Evolutionary conservation across 1,284 basidiomycete genomes (phyloP).

Genomic region (Fistulina hepatica): DNA sequence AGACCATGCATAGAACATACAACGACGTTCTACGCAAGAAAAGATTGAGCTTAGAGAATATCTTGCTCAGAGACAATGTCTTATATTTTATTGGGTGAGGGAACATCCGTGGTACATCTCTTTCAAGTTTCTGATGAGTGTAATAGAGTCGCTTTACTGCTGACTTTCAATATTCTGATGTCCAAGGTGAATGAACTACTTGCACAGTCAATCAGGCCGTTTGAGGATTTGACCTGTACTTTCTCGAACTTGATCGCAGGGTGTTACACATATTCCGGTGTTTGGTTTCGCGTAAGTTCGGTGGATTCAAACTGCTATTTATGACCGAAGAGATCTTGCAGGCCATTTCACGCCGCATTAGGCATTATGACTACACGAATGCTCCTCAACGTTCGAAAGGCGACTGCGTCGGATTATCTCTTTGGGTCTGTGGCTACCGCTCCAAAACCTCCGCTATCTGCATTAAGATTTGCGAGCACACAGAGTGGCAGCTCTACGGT

Average conservation of each 20-base stretch:
- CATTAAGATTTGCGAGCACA: too few species aligned
- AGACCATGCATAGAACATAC: slow-evolving; percentile 20
- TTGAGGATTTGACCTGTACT: too few species aligned
- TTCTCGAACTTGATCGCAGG: background rate
- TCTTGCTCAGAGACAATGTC: slow-evolving; percentile 30
- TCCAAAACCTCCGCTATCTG: too few species aligned
- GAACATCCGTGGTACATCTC: too few species aligned
- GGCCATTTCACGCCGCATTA: slow-evolving; percentile 37
- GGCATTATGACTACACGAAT: slow-evolving; percentile 36
- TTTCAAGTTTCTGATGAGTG: too few species aligned
- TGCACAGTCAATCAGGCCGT: too few species aligned
- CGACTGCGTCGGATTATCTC: too few species aligned
- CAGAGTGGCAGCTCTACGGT: too few species aligned
- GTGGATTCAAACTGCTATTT: background rate
- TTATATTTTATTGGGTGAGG: slow-evolving; percentile 30
- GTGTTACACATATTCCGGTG: background rate
- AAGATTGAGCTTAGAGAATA: slow-evolving; percentile 20
- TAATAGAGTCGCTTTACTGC: too few species aligned
- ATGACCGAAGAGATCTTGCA: slow-evolving; percentile 15
- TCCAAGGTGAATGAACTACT: too few species aligned
- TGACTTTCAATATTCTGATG: too few species aligned
- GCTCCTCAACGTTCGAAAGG: slow-evolving; percentile 32
- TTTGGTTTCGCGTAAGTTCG: background rate
- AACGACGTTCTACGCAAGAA: slow-evolving; percentile 15
- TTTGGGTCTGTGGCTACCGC: too few species aligned